A percentile compares a stretch with the other conserved stretches of the same genome.
Conservation (phyloP, 2,329 filamentous ascomycete species). For the Alternaria gaisen region DNA sequence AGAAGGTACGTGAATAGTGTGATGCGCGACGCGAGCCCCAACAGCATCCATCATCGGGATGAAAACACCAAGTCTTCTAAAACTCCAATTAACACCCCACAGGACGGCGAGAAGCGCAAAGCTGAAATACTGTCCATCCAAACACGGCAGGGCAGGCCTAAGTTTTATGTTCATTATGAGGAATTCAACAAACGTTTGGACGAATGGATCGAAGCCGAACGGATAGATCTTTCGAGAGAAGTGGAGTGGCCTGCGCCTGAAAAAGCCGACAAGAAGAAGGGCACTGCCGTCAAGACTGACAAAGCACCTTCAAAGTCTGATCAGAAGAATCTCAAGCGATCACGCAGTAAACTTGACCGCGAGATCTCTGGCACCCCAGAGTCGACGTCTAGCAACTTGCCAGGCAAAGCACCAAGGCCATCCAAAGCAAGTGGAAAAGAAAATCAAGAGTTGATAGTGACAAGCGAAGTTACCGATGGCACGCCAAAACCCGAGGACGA, state of each 20-base stretch:
- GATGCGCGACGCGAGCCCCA: slow-evolving; percentile 14
- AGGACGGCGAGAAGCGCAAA: slow-evolving; percentile 85
- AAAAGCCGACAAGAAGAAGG: slow-evolving; percentile 87
- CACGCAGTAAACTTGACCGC: slow-evolving; percentile 58
- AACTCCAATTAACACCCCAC: slow-evolving; percentile 25
- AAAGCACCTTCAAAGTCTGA: slow-evolving; percentile 56
- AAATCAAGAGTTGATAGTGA: slow-evolving; percentile 61
- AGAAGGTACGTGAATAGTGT: slow-evolving; percentile 65
- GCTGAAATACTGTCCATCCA: slow-evolving; percentile 97
- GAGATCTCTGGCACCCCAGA: slow-evolving; percentile 66
- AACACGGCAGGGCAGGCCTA: slow-evolving; percentile 84
- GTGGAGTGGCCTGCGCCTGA: slow-evolving; percentile 97
- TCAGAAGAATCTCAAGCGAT: slow-evolving; percentile 57
- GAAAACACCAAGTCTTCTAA: neutral
- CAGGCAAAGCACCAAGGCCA: slow-evolving; percentile 57
- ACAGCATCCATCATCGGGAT: slow-evolving; percentile 25
- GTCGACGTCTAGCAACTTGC: slow-evolving; percentile 60
- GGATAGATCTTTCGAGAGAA: slow-evolving; percentile 87
- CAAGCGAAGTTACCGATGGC: slow-evolving; percentile 58
- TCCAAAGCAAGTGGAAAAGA: slow-evolving; percentile 69
- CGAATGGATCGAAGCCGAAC: slow-evolving; percentile 86
- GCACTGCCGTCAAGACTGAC: slow-evolving; percentile 57
- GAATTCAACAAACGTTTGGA: slow-evolving; percentile 93
- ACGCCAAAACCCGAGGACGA: slow-evolving; percentile 62
- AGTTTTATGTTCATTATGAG: slow-evolving; percentile 97